Evolutionary conservation across 1,284 basidiomycete species (phyloP), one percentile per base, ranked within the genome.

Genomic region (Fereydounia khargensis): DNA sequence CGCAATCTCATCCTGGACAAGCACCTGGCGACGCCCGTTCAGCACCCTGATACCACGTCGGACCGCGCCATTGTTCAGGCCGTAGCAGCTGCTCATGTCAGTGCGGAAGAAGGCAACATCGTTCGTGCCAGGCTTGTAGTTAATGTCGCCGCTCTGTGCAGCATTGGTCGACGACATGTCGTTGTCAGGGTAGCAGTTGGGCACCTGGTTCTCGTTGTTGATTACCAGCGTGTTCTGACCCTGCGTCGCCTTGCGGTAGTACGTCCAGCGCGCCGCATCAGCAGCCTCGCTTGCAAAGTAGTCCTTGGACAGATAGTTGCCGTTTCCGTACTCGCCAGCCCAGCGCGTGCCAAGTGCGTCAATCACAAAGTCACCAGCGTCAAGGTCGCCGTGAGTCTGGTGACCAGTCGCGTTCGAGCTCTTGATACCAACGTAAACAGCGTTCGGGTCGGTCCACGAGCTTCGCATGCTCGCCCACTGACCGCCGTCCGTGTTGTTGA

Each of bases 141-240:
- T 78, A 30, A 81, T 77, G 73, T 86, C 89, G 23, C 86, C 86
- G 22, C 86, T 86, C 77, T 98, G 95, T 0, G 73, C 70, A 1
- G 86, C 86, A 35, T 82, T 83, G 1, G 87, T 79, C 19, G 80
- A 74, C 21, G 79, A 84, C 67, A 82, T 83, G 35, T 76, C 77
- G 25, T 81, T 79, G 18, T 79, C 81, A 0, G 92, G 90, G 11
- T 51, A 44, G 48, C 86, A 87, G 25, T 74, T 75, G 37, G 95
- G 85, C 52, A 85, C 81, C 79, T 98, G 92, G 79, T 98, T 97
- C 35, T 78, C 73, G 58, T 81, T 78, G 76, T 84, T 83, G 65
- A 96, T 82, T 42, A 92, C 68, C 56, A 99, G 82, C 2, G 90
- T 91, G 81, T 98, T 99, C 80, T 99, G 95, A 11, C 94, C 94